phyloP scores from a whole-genome alignment of 2,329 filamentous ascomycete species.

The Blumeria graminis region DNA sequence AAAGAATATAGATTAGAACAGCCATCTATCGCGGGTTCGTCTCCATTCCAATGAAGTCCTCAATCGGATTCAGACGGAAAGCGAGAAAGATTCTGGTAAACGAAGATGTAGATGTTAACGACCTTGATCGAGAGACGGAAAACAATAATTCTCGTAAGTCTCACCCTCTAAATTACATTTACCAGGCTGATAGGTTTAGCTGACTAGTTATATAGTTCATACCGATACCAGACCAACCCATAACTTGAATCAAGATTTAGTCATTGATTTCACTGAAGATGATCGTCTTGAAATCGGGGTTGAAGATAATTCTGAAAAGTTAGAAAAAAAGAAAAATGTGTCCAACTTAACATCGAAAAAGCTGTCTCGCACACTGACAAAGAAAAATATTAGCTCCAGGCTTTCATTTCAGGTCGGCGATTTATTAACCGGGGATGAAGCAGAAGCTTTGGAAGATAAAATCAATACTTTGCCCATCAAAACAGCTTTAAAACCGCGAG shows the following conservation, averaged over 20 bases:
- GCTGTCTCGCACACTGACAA: too few relatives aligned
- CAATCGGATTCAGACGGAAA: constrained; percentile 35
- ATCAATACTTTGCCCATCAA: constrained; percentile 38
- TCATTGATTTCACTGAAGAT: not conserved
- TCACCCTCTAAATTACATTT: constrained; percentile 6
- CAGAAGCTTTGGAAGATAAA: constrained; percentile 24
- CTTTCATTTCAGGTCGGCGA: not conserved
- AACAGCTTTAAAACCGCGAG: constrained; percentile 34
- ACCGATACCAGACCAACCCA: not conserved
- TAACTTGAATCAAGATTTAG: not conserved
- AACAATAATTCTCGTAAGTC: constrained; percentile 9
- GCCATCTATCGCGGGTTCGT: too few relatives aligned
- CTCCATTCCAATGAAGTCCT: constrained; percentile 9
- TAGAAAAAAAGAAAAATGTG: too few relatives aligned
- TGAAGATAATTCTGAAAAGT: not conserved
- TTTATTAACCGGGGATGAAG: constrained; percentile 8
- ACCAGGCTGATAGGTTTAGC: constrained; percentile 12
- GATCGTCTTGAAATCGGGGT: not conserved
- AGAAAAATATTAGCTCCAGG: too few relatives aligned
- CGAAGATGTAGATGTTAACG: constrained; percentile 33
- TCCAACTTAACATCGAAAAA: too few relatives aligned
- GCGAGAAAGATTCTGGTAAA: constrained; percentile 51
- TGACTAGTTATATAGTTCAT: constrained; percentile 9
- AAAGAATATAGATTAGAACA: too few relatives aligned
- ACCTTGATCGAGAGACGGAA: constrained; percentile 8